Evolutionary conservation across 2,329 filamentous ascomycete species (phyloP), one percentile per base, ranked within the genome.

Genomic region (Ophiosphaerella korrae): DNA sequence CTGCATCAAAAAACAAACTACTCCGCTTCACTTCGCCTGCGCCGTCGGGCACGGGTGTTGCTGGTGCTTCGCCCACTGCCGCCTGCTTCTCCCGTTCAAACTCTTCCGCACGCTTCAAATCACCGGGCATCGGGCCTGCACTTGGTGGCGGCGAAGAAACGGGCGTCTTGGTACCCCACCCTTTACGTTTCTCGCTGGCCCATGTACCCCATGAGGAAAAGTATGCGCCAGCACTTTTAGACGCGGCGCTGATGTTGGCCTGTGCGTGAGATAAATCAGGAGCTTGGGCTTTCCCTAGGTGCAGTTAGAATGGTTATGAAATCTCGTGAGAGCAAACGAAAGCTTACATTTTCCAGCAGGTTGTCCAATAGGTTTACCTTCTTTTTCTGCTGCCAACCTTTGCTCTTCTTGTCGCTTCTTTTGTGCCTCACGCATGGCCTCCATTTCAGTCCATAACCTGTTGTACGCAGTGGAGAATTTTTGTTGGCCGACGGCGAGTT

Each of bases 371-470:
- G 57, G 44, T 34, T 38, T 56, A n/a, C 51, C 58, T 33, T 70
- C 66, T 35, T 62, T 71, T 37, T 68, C 70, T 24, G 58, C 69
- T 3, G 74, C 72, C 69, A 68, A 74, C 57, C 77, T 76, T 41
- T 77, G 73, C 65, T 88, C 82, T 52, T 88, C 85, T 5, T 81
- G 77, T 43, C 80, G 79, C 63, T 84, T 86, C 49, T 84, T 80
- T 71, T 92, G 89, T 13, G 84, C 83, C 74, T 92, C 90, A 12
- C 90, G 82, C 75, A 91, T 83, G 2, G 84, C 78, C 73, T 97
- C 93, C 75, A 97, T 89, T 63, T 97, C 93, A 0, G 90, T 84
- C 80, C 95, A 97, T 24, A 97, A 80, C 66, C 86, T 92, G 71
- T 89, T 95, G 73, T 97, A 90, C 33, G 94, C 88, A 4, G 86